Percentiles rank a stretch among this genome's conserved stretches.
phyloP scores from a whole-genome alignment of 2,329 filamentous ascomycete species.

The Colletotrichum sp. region DNA sequence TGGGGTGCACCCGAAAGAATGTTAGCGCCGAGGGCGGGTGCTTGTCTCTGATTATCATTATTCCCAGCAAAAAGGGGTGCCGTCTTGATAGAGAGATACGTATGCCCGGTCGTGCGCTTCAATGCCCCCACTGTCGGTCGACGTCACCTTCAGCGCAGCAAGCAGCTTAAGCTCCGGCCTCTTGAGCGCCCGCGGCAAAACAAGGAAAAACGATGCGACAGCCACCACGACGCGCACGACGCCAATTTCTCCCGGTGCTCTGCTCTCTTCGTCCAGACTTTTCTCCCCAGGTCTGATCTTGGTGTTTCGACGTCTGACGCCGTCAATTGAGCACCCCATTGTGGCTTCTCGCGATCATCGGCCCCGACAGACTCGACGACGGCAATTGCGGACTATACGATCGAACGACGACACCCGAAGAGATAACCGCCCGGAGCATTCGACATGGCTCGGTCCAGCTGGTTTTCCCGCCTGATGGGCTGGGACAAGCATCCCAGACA shows the following conservation, averaged over 20 bases:
- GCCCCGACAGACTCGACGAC: background rate
- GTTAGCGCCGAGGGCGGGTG: background rate
- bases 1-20: background rate
- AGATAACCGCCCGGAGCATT: background rate
- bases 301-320: background rate
- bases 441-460: slow-evolving; percentile 34
- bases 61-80: accelerated
- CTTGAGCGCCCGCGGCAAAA: background rate
- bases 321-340: background rate
- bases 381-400: background rate
- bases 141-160: slow-evolving; percentile 10
- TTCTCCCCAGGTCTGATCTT: background rate
- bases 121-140: background rate
- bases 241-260: background rate
- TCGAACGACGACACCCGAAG: background rate
- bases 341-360: background rate
- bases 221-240: background rate
- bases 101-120: background rate
- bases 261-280: background rate
- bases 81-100: background rate
- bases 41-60: background rate
- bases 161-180: background rate
- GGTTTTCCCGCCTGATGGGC: slow-evolving; percentile 34
- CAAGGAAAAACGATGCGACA: slow-evolving; percentile 5
- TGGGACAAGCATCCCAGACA: slow-evolving; percentile 37